Evolutionary conservation across 164 flowering plant species (phyloP), one percentile per base, ranked within the genome.

Genomic region (Litsea cubeba): DNA sequence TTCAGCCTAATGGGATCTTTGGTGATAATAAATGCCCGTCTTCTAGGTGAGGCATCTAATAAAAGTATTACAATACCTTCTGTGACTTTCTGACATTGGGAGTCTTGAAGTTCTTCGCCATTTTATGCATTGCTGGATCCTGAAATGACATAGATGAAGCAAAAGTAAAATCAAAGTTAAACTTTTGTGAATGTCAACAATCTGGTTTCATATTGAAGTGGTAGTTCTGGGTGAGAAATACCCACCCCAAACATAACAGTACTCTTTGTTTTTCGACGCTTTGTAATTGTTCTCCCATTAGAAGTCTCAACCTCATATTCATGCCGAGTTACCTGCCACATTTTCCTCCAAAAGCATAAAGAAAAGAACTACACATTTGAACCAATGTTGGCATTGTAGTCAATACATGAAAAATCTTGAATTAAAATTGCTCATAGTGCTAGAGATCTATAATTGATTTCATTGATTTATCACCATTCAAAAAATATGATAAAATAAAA

Each of bases 291-390:
- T 80, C 88, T 84, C 68, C 96, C 93, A 86, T 92, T 85, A 26
- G 89, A 74, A 8, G 93, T 92, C 80, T 93, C 98, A 82, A 92
- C 90, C 83, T 95, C 98, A 83, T 93, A 90, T 82, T 93, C 98
- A 78, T 71, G 97, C 74, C 76, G 97, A 75, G 98, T 92, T 28
- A 93, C 97, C 99, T 93, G 84, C 78, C 58, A 80, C 30, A 23
- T 15, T 17, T 15, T 15, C 17, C n/a, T 54, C 60, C 60, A 54
- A 54, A 54, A 54, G 60, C 60, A 18, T 54, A 20, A 54, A 54
- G n/a, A 54, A 54, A 20, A 20, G 46, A 40, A 40, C 46, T 8
- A 15, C 20, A 54, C n/a, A 54, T 17, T 54, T 14, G 20, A 14
- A 54, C 60, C 60, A 54, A 54, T 54, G 17, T 54, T 54, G 60